A percentile compares a stretch with the other conserved stretches of the same genome.
These are phyloP conservation scores for Lasiosphaeria miniovina DNA, from an alignment of 495 filamentous ascomycete genomes.

Conservation along the genomic window DNA sequence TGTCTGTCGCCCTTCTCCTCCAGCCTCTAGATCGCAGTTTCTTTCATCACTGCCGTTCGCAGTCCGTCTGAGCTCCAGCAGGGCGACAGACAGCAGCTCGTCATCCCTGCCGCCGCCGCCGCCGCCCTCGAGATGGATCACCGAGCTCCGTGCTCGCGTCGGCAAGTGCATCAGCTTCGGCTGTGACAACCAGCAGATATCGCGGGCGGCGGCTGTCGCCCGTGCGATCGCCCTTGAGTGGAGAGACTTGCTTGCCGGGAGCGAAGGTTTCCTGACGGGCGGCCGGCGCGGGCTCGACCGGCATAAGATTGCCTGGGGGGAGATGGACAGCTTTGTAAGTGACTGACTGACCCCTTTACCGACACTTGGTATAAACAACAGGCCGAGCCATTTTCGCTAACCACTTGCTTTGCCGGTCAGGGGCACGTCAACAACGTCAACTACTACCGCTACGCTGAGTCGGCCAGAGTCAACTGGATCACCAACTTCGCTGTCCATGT, in stretches of 20 bases:
- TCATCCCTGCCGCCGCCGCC: slow-evolving; percentile 5
- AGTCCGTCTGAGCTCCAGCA: background rate
- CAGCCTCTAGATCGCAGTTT: background rate
- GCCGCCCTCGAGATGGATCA: slow-evolving; percentile 65
- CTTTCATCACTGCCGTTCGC: background rate
- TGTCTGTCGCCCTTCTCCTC: too few species aligned
- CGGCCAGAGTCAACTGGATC: slow-evolving; percentile 78
- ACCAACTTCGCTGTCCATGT: slow-evolving; percentile 68
- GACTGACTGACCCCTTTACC: too few species aligned
- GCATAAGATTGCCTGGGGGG: slow-evolving; percentile 83
- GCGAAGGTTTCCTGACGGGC: slow-evolving; percentile 76
- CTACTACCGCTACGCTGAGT: slow-evolving; percentile 83
- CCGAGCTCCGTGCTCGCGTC: slow-evolving; percentile 67
- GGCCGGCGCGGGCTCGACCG: slow-evolving; percentile 62
- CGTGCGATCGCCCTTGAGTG: slow-evolving; percentile 66
- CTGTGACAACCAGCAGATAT: slow-evolving; percentile 54
- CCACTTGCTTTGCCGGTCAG: slow-evolving; percentile 21
- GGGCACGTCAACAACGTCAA: slow-evolving; percentile 78
- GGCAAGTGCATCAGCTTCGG: slow-evolving; percentile 85
- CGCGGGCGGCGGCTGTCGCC: slow-evolving; percentile 60
- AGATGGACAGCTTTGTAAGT: slow-evolving; percentile 67
- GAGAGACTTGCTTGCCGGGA: slow-evolving; percentile 71
- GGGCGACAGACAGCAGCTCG: background rate
- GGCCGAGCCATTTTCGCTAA: slow-evolving; percentile 7
- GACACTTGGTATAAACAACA: too few species aligned